Base-by-base conservation (phyloP, 2,329 filamentous ascomycete species). In the Xylariaceae sp. region DNA sequence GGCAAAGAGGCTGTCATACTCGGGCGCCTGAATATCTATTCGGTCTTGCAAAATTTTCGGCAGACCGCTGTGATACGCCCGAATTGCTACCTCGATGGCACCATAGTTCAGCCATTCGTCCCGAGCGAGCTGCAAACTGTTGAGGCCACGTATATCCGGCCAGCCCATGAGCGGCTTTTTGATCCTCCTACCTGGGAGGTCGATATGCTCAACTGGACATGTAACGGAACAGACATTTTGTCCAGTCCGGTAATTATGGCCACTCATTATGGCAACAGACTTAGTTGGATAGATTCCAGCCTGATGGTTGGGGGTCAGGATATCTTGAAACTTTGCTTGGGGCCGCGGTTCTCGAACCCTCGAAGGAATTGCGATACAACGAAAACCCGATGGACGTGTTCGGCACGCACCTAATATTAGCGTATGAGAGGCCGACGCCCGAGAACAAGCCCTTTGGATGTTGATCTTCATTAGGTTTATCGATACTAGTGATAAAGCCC, bases 111-210 rank as follows among this genome's bases (percentile, higher is more conserved):
- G 18, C 64, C 60, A 65, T 13, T 11, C 13, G 1, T 35, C 24
- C 4, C 53, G 52, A 30, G 26, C 46, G 3, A 24, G 32, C 39
- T 66, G 63, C 2, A 67, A 57, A 9, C 49, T 40, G 27, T 57
- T 37, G 6, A 67, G 50, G 7, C 61, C 62, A 21, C 49, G 50
- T 21, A 62, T 39, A 2, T 64, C 56, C 8, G 64, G 64, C 57
- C 53, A 64, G 5, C 24, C 42, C 0, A 11, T 16, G 0, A 13
- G n/a, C 4, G 45, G 55, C 15, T 41, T 2, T 18, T 40, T 41
- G 26, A 65, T 32, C 1, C 33, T 13, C 20, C 35, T 10, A 2
- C 6, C 2, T 2, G 30, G 30, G 11, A 42, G n/a, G 4, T 29
- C 26, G 30, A 56, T 43, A 35, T 60, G 57, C 2, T 49, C 10